Evolutionary conservation across 768 basidiomycete genomes (phyloP), one percentile per base, ranked within the genome.

Genomic region (Leccinum incarnatum): DNA sequence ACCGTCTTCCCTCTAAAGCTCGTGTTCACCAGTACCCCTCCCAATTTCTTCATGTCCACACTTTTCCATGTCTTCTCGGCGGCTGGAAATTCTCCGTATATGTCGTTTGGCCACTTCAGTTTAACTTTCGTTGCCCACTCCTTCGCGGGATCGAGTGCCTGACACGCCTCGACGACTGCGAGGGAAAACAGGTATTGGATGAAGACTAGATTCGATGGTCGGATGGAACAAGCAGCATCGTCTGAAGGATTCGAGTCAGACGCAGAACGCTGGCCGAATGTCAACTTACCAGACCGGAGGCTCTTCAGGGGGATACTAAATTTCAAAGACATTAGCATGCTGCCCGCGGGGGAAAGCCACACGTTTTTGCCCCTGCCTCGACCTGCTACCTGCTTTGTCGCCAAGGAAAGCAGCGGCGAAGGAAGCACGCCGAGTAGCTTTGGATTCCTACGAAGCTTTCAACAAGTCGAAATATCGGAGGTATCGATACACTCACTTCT

Each of bases 41-140:
- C 96, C 36, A 98, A 76, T 73, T 99, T 98, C 73, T 82, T 87
- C 57, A 74, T 73, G 63, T 84, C 83, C 19, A 75, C 76, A 1
- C 42, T 48, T 19, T 34, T 60, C 34, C 27, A 5, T 5, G 54
- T 12, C 5, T 76, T 77, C 2, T 70, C 76, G 4, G 71, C 75
- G 4, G 71, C 75, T 34, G 77, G 84, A 42, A 79, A 77, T 42
- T 85, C 79, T 2, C 86, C 89, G 66, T 98, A 98, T 4, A 99
- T 77, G 65, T 98, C 97, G 67, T 98, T 98, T 19, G 96, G 97
- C 97, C 97, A 98, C 72, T 98, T 98, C 25, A 98, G 76, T 42
- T 86, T 79, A 11, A 97, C 82, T 14, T 78, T 78, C 2, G 83
- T 74, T 12, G 83, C 86, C 53, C 75, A 78, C 34, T 17, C 23